Conservation (phyloP, 805 yeast genomes). For the Schwanniomyces occidentalis region DNA sequence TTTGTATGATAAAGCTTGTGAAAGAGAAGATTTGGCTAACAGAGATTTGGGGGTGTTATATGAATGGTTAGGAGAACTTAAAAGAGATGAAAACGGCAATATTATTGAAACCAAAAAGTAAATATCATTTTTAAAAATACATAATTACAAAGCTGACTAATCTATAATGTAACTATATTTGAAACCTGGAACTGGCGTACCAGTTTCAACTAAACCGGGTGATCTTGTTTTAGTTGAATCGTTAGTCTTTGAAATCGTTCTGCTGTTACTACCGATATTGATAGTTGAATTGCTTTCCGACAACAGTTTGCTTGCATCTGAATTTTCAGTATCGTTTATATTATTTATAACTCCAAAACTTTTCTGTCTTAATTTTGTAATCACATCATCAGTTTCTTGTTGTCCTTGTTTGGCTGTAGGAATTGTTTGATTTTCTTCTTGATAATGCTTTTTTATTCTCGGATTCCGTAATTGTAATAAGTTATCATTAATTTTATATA, state of each 20-base stretch:
- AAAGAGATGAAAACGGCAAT: slow-evolving; percentile 8
- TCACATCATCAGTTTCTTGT: too few relatives aligned
- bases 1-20: slow-evolving; percentile 46
- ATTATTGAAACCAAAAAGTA: slow-evolving; percentile 4
- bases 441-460: slow-evolving; percentile 28
- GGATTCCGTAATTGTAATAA: slow-evolving; percentile 26
- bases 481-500: slow-evolving; percentile 14
- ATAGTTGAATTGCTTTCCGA: slow-evolving; percentile 14
- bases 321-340: slow-evolving; percentile 1
- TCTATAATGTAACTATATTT: slow-evolving; percentile 16
- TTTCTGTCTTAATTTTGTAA: slow-evolving; percentile 15
- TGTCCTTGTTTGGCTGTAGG: background rate
- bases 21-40: slow-evolving; percentile 37
- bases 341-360: slow-evolving; percentile 15
- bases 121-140: background rate
- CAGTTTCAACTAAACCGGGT: slow-evolving; percentile 36
- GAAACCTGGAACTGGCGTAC: slow-evolving; percentile 13
- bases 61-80: slow-evolving; percentile 45
- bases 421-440: slow-evolving; percentile 12
- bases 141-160: background rate
- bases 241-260: too few relatives aligned
- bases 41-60: slow-evolving; percentile 44
- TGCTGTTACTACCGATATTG: too few relatives aligned
- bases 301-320: slow-evolving; percentile 1
- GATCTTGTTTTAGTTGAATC: slow-evolving; percentile 38